Base-by-base conservation (phyloP, 495 filamentous ascomycete genomes). In the Lophium mytilinum region DNA sequence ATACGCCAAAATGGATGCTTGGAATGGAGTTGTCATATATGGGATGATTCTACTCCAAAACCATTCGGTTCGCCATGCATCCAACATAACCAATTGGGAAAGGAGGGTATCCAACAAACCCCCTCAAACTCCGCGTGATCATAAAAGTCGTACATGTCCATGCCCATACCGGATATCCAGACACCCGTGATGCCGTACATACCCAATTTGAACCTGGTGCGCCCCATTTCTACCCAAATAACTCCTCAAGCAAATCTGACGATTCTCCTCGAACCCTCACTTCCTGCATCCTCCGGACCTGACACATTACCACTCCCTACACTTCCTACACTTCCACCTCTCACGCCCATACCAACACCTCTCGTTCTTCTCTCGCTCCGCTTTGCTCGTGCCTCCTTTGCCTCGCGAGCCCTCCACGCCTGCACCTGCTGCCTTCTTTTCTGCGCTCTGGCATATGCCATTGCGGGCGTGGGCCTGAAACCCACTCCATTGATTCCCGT, bases 381-480 rank as follows among this genome's bases (percentile, higher is more conserved):
- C 64, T 76, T 84, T 42, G 87, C 82, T 37, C 90, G 78, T 18
- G 90, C 91, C 70, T 97, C 92, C 49, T 83, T 76, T 56, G 88
- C 86, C 69, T 95, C 90, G 3, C 92, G 77, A 53, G 78, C 83
- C 66, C 80, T 83, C 77, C 92, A 97, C 48, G 95, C 89, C 48
- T 81, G 79, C 45, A 97, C 77, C 71, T 97, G 92, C 70, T 86
- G 83, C 64, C 82, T 79, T 57, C 91, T 78, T 68, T 82, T 86
- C 68, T 90, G 81, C 7, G 80, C 77, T 53, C 92, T 77, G 24
- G 83, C 82, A 69, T 88, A 84, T 0, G 89, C 91, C 34, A 90
- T 83, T 35, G 87, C 86, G 15, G 90, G 79, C 9, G 90, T 96
- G 0, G 92, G 92, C 60, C 82, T 85, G 71, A 95, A 96, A 1